phyloP scores from a whole-genome alignment of 306 rosid genomes.

The Sindora glabra region DNA sequence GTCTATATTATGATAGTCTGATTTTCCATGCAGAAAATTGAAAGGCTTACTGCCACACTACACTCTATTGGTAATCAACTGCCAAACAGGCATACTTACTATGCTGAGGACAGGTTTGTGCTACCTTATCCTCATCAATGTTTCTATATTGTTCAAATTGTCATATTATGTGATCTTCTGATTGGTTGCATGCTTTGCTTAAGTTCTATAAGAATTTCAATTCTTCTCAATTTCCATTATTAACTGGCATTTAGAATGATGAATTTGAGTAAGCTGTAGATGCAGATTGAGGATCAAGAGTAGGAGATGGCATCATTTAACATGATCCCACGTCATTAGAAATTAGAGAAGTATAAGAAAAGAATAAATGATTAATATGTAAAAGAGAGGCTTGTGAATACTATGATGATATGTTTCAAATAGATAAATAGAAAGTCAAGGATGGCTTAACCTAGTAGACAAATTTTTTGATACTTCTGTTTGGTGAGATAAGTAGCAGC shows the following conservation, averaged over 20 bases:
- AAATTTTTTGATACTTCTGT: background rate
- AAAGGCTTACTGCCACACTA: slow-evolving; percentile 54
- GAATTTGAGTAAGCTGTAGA: background rate
- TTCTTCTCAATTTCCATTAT: background rate
- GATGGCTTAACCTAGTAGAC: background rate
- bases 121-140: background rate
- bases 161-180: background rate
- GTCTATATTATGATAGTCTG: background rate
- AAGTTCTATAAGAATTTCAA: background rate
- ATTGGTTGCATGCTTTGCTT: background rate
- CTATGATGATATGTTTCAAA: no score
- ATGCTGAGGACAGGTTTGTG: slow-evolving; percentile 68
- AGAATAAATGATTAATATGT: background rate
- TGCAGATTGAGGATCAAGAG: background rate
- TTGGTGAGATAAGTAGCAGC: background rate
- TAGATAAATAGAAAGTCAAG: no score
- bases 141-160: no score
- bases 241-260: background rate
- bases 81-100: slow-evolving; percentile 42
- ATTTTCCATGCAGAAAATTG: slow-evolving; percentile 55
- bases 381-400: background rate
- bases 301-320: background rate
- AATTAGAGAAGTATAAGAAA: background rate
- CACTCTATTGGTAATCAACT: slow-evolving; percentile 49
- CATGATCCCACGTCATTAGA: background rate